These are phyloP conservation scores for Paratrypanosoma confusum DNA, from an alignment of 208 protist species.

Conservation along the genomic window DNA sequence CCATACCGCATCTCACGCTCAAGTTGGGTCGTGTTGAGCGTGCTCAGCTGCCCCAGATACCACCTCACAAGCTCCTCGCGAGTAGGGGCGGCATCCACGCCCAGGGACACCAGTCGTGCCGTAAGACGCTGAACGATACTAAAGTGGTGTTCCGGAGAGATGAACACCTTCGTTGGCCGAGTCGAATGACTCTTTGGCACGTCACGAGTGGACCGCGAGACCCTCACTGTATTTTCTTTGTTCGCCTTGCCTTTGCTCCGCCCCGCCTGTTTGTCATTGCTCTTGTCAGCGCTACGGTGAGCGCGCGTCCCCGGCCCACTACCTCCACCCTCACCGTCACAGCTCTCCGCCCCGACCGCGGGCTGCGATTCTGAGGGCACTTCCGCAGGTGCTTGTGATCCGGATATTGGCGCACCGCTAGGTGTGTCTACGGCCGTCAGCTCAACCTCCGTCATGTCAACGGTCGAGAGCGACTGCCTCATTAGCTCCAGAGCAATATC, in stretches of 20 bases:
- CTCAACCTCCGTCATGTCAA: slow-evolving; percentile 85
- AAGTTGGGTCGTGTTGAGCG: slow-evolving; percentile 61
- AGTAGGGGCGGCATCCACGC: slow-evolving; percentile 58
- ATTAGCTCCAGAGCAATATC: slow-evolving; percentile 82
- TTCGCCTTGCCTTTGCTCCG: background rate
- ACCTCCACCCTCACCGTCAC: too few relatives aligned
- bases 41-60: slow-evolving; percentile 83
- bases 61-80: slow-evolving; percentile 68
- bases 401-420: background rate
- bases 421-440: slow-evolving; percentile 56
- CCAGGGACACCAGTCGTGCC: slow-evolving; percentile 47
- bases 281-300: too few relatives aligned
- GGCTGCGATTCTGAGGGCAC: too few relatives aligned
- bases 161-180: slow-evolving; percentile 44
- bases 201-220: background rate
- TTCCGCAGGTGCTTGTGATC: background rate
- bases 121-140: slow-evolving; percentile 75
- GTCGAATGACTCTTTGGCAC: background rate
- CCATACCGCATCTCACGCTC: slow-evolving; percentile 72
- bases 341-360: too few relatives aligned
- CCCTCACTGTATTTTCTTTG: slow-evolving; percentile 1
- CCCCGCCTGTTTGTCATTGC: too few relatives aligned
- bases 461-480: slow-evolving; percentile 79
- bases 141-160: slow-evolving; percentile 80
- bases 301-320: too few relatives aligned